These are phyloP conservation scores for Aspergillus sp. DNA, from an alignment of 2,329 filamentous ascomycete species.

Conservation along the genomic window DNA sequence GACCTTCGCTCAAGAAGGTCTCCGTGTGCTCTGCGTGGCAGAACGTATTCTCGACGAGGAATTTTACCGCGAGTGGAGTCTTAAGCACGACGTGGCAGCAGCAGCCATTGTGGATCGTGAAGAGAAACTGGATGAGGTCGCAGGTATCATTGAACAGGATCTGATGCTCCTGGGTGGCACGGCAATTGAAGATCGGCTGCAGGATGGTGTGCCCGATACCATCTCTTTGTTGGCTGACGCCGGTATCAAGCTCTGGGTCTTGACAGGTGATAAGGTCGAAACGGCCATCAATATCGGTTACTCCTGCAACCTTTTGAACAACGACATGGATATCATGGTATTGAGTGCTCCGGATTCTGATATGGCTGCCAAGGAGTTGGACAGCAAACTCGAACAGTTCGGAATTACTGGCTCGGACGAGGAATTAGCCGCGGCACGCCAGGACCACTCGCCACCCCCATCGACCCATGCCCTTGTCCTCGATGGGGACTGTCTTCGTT, in stretches of 20 bases:
- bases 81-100: conserved; percentile 8
- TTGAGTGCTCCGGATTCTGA: conserved; percentile 2
- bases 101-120: conserved; percentile 8
- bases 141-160: conserved; percentile 3
- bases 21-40: conserved; percentile 5
- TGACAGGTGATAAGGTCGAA: conserved; percentile 97
- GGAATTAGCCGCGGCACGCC: conserved; percentile 1
- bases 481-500: conserved; percentile 2
- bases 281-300: conserved; percentile 99
- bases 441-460: conserved; percentile 8
- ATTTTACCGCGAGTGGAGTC: conserved; percentile 4
- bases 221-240: conserved; percentile 55
- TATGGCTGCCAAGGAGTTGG: conserved; percentile 5
- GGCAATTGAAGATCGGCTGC: conserved; percentile 83
- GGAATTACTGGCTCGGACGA: conserved; percentile 9
- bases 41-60: conserved; percentile 1
- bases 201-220: conserved; percentile 6
- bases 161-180: conserved; percentile 2
- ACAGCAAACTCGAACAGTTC: conserved; percentile 5
- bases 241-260: conserved; percentile 96
- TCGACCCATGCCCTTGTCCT: conserved; percentile 5
- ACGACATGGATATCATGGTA: conserved; percentile 36
- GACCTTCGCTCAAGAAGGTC: conserved; percentile 8
- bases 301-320: conserved; percentile 50
- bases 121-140: conserved; percentile 5